phyloP scores from a whole-genome alignment of 305 asterid species.

The Fraxinus floribunda region DNA sequence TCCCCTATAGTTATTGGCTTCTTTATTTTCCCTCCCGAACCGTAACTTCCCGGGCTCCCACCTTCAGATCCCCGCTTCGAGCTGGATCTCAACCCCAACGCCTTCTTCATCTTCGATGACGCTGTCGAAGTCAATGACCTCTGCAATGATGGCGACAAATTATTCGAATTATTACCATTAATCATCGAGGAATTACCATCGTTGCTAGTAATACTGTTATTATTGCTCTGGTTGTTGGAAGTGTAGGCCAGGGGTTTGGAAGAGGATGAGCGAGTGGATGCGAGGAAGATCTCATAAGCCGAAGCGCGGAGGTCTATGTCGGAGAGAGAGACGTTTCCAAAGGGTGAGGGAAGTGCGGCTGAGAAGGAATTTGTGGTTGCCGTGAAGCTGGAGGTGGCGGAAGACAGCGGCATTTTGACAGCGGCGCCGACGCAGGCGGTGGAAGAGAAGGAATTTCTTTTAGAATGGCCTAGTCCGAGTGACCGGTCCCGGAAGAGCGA shows the following conservation, averaged over 20 bases:
- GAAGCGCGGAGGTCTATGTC: conserved; percentile 66
- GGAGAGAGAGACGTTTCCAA: conserved; percentile 69
- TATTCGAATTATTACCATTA: conserved; percentile 23
- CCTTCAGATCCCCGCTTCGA: conserved; percentile 46
- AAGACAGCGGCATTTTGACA: conserved; percentile 32
- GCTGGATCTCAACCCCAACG: conserved; percentile 83
- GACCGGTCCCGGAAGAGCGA: neutral
- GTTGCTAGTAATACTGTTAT: neutral
- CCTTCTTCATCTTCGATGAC: conserved; percentile 96
- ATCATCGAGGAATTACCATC: conserved; percentile 30
- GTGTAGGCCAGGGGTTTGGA: conserved; percentile 67
- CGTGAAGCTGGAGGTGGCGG: conserved; percentile 51
- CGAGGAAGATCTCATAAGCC: conserved; percentile 93
- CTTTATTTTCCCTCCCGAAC: conserved; percentile 60
- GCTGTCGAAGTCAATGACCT: conserved; percentile 86
- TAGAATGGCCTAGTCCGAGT: neutral
- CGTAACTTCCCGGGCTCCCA: conserved; percentile 40
- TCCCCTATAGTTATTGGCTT: conserved; percentile 79
- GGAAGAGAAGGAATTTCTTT: conserved; percentile 44
- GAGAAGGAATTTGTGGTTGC: conserved; percentile 33
- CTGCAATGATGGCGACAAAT: conserved; percentile 49
- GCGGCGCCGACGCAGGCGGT: conserved; percentile 27
- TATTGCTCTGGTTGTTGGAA: conserved; percentile 22
- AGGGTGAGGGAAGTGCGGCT: conserved; percentile 70
- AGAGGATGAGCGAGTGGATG: conserved; percentile 71